phyloP scores from a whole-genome alignment of 2,329 filamentous ascomycete species.

The Setomelanomma holmii region DNA sequence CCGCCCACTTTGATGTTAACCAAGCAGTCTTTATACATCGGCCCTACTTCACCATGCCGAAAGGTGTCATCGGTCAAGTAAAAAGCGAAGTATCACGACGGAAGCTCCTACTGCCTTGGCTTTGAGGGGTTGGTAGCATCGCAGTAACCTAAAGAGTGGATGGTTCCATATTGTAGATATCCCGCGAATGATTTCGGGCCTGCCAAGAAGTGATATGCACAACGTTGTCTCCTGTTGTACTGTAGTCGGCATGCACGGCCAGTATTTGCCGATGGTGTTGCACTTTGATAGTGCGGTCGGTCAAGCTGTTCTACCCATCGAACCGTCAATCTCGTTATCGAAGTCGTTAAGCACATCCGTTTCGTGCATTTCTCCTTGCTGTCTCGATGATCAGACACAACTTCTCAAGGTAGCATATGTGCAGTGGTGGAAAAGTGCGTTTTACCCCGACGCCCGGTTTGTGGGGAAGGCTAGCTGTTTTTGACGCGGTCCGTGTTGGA shows the following conservation, averaged over 20 bases:
- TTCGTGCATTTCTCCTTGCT: not conserved
- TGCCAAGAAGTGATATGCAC: not conserved
- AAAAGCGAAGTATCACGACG: constrained; percentile 1
- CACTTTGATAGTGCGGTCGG: not conserved
- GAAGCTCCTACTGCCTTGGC: constrained; percentile 27
- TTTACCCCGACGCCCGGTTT: not conserved
- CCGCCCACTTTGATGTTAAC: not conserved
- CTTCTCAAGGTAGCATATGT: too few species aligned
- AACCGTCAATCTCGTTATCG: too few species aligned
- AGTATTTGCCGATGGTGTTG: not conserved
- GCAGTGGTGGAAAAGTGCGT: not conserved
- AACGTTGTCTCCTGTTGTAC: not conserved
- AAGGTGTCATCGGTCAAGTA: not conserved
- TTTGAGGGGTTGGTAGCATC: constrained; percentile 20
- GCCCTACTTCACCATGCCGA: not conserved
- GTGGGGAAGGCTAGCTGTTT: not conserved
- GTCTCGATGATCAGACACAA: not conserved
- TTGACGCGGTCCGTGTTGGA: not conserved
- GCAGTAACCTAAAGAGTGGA: not conserved
- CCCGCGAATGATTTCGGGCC: not conserved
- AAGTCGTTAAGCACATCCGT: not conserved
- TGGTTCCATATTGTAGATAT: not conserved
- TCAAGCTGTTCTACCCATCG: too few species aligned
- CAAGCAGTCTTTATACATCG: not conserved
- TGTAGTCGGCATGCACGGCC: not conserved